Evolutionary conservation across 352 stramenopile species (phyloP), one percentile per base, ranked within the genome.

Genomic region (Phytophthora chlamydospora): DNA sequence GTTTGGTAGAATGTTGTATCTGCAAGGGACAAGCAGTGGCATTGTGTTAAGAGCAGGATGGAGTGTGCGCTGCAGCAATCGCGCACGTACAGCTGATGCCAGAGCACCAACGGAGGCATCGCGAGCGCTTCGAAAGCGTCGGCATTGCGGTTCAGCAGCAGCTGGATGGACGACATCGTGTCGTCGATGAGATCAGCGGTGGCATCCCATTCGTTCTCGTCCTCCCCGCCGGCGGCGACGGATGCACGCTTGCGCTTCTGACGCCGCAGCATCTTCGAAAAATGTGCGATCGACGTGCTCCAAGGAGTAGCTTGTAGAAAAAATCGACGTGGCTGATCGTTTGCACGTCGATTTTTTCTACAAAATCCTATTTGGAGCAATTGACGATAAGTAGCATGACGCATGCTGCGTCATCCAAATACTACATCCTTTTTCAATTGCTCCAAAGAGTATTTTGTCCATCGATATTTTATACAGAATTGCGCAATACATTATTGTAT

Each of bases 1-100:
- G 55, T 87, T 91, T 17, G 73, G 63, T 35, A 88, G 59, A 44
- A 89, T 58, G 0, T 66, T 71, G 54, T 91, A 89, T 16, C 80
- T 90, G n/a, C 36, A 35, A 12, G 41, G 2, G 34, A 29, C 13
- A 48, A 34, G 10, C 16, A 19, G 6, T n/a, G 17, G 41, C 33
- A 24, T 43, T 24, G 14, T 43, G 14, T 43, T 14, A 24, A 4
- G 14, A 43, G 38, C 38, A 24, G 1, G 1, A 12, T 27, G 36
- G 44, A 49, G n/a, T 29, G 2, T 55, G 43, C 16, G 6, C 14
- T 11, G 41, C 27, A 43, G 29, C 4, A 43, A 41, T 17, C 39
- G 17, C 54, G 11, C 14, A 70, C 66, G 40, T 65, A 87, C 78
- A 90, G 38, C 68, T 89, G 81, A 40, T 90, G 81, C 66, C 72